These are phyloP conservation scores for Arachis monticola DNA, from an alignment of 331 rosid genomes.

Conservation along the genomic window DNA sequence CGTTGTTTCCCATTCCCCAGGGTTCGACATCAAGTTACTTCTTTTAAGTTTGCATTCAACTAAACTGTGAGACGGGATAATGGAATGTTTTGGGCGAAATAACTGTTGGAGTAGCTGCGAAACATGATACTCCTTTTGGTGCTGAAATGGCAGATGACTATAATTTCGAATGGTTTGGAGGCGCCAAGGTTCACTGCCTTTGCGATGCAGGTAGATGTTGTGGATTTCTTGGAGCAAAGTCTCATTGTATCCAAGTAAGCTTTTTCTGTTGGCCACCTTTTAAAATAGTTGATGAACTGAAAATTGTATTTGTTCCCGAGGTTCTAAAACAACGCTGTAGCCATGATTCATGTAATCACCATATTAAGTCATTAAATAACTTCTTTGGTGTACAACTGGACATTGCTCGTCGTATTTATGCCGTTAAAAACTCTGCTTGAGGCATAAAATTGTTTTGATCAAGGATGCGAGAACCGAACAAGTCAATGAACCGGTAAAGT, in stretches of 20 bases:
- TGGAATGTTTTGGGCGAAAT: slow-evolving; percentile 97
- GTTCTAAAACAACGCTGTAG: slow-evolving; percentile 5
- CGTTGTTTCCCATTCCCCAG: slow-evolving; percentile 34
- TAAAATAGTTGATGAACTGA: background rate
- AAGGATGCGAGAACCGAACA: too few relatives aligned
- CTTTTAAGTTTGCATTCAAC: slow-evolving; percentile 71
- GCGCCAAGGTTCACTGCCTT: slow-evolving; percentile 94
- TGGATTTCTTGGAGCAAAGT: slow-evolving; percentile 97
- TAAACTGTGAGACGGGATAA: slow-evolving; percentile 96
- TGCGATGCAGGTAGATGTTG: slow-evolving; percentile 91
- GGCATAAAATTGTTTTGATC: background rate
- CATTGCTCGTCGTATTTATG: background rate
- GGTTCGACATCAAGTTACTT: slow-evolving; percentile 43
- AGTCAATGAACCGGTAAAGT: too few relatives aligned
- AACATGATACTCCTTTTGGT: slow-evolving; percentile 78
- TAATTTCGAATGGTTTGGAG: slow-evolving; percentile 98
- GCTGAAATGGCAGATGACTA: slow-evolving; percentile 89
- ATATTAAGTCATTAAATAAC: background rate
- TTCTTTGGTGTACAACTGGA: background rate
- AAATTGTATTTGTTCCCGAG: background rate
- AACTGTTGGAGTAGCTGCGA: slow-evolving; percentile 97
- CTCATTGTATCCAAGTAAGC: slow-evolving; percentile 92
- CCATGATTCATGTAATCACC: background rate
- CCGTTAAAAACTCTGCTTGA: background rate
- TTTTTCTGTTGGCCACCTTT: slow-evolving; percentile 20